Conservation (phyloP, 1,139 yeast genomes). For the Pichia sp. region DNA sequence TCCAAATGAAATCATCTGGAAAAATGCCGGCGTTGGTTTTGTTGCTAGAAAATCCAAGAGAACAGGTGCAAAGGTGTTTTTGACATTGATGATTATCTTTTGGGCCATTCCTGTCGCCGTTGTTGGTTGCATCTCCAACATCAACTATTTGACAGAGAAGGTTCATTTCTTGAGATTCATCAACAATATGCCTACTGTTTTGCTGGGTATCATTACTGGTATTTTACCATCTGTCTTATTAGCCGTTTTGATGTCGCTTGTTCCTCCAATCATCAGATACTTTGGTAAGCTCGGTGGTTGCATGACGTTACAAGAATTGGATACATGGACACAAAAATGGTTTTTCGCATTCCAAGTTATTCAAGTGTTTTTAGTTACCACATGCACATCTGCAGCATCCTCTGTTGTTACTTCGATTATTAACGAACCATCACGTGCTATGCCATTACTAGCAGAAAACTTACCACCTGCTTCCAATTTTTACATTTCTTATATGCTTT, state of each 20-base stretch:
- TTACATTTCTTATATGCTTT: constrained; percentile 63
- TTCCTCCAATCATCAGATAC: constrained; percentile 67
- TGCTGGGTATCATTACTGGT: constrained; percentile 84
- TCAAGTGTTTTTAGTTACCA: constrained; percentile 68
- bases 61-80: constrained; percentile 39
- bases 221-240: constrained; percentile 81
- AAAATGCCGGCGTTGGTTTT: constrained; percentile 53
- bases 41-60: constrained; percentile 42
- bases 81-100: constrained; percentile 61
- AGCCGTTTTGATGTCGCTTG: constrained; percentile 76
- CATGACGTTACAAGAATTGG: constrained; percentile 62
- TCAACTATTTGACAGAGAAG: constrained; percentile 65
- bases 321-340: constrained; percentile 71
- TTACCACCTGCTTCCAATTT: constrained; percentile 92
- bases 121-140: constrained; percentile 90
- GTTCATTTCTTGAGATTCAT: constrained; percentile 72
- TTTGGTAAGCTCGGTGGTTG: constrained; percentile 70
- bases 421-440: constrained; percentile 62
- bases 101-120: constrained; percentile 97
- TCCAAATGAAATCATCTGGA: constrained; percentile 86
- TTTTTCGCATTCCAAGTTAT: constrained; percentile 71
- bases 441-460: constrained; percentile 65
- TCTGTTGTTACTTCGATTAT: constrained; percentile 70
- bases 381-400: constrained; percentile 70
- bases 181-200: constrained; percentile 58